phyloP scores from a whole-genome alignment of 768 basidiomycete species.

The Xerocomellus dryophilus region DNA sequence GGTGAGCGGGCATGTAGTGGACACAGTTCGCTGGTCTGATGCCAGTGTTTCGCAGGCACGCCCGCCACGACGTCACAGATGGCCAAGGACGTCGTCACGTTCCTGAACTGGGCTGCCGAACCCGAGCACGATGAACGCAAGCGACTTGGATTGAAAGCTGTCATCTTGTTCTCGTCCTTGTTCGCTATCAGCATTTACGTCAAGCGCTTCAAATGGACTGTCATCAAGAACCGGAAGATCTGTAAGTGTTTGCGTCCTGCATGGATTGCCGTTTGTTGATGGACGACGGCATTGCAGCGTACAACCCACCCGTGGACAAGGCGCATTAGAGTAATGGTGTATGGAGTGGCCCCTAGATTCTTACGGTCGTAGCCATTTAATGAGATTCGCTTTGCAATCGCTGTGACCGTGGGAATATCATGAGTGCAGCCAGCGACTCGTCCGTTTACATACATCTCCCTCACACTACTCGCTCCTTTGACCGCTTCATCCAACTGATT shows the following conservation, averaged over 20 bases:
- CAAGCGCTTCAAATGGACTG: conserved; percentile 94
- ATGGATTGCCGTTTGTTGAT: conserved; percentile 4
- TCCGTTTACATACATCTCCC: conserved; percentile 10
- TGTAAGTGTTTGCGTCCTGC: conserved; percentile 45
- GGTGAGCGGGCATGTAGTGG: conserved; percentile 44
- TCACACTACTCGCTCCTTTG: not conserved
- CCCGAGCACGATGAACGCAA: conserved; percentile 98
- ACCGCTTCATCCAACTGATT: conserved; percentile 2
- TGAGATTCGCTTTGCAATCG: conserved; percentile 14
- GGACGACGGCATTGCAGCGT: conserved; percentile 26
- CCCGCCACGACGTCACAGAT: conserved; percentile 97
- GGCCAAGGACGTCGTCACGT: conserved; percentile 97
- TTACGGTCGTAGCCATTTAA: conserved; percentile 28
- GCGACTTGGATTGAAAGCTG: conserved; percentile 93
- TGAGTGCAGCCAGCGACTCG: not conserved
- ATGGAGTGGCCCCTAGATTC: conserved; percentile 21
- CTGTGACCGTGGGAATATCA: conserved; percentile 22
- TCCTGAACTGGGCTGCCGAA: conserved; percentile 96
- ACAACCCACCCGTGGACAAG: conserved; percentile 38
- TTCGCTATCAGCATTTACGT: conserved; percentile 80
- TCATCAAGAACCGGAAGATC: conserved; percentile 92
- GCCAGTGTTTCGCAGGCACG: conserved; percentile 55
- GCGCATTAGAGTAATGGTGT: conserved; percentile 28
- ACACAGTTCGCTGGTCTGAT: conserved; percentile 4
- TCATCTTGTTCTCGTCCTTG: conserved; percentile 87